These are phyloP conservation scores for Diplodia intermedia DNA, from an alignment of 2,329 filamentous ascomycete genomes.

Conservation along the genomic window DNA sequence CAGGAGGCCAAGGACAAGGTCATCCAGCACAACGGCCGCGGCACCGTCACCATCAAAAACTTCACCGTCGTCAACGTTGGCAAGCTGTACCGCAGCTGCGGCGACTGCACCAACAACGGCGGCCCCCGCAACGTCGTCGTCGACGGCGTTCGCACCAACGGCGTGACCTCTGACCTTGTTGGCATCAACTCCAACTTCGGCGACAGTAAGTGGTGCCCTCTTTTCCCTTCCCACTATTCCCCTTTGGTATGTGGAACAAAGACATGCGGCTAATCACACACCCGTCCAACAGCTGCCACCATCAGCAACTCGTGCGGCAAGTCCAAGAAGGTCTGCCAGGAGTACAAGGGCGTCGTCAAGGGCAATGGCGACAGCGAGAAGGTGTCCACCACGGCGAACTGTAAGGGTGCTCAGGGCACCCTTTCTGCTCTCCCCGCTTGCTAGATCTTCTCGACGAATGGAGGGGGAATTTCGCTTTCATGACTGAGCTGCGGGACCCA, in stretches of 20 bases:
- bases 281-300: constrained; percentile 41
- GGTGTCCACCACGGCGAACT: constrained; percentile 23
- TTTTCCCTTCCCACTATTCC: too few relatives aligned
- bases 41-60: constrained; percentile 43
- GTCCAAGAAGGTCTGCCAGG: constrained; percentile 37
- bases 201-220: constrained; percentile 40
- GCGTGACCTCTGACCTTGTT: constrained; percentile 36
- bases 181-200: constrained; percentile 59
- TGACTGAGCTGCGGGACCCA: neutral
- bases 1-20: constrained; percentile 42
- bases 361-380: constrained; percentile 15
- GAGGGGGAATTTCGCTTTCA: neutral
- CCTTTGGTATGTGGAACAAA: neutral
- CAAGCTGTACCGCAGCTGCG: constrained; percentile 44
- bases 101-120: constrained; percentile 42
- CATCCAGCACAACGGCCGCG: constrained; percentile 44
- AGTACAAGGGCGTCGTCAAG: constrained; percentile 37
- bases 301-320: constrained; percentile 50
- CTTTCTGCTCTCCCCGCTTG: constrained; percentile 37
- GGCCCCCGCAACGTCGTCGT: constrained; percentile 50
- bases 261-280: neutral
- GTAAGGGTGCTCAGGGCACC: constrained; percentile 33
- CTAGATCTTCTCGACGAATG: neutral
- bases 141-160: constrained; percentile 42
- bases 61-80: constrained; percentile 41